phyloP scores from a whole-genome alignment of 192 early-diverging fungal genomes.

The Phlyctochytrium arcticum region DNA sequence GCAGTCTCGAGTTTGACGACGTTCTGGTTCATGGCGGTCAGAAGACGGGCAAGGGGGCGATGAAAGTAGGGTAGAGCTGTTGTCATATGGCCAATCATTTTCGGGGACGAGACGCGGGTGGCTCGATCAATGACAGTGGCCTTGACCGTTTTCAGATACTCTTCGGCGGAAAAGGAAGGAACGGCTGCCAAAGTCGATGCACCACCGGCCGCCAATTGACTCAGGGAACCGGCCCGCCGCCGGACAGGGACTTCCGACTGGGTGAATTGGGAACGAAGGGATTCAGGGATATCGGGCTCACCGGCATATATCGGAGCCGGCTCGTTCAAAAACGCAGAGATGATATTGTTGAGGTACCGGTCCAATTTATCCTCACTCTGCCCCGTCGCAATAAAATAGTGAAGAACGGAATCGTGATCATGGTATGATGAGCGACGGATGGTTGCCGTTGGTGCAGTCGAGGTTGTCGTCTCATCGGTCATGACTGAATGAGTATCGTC shows the following conservation, averaged over 20 bases:
- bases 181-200: background rate
- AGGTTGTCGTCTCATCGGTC: background rate
- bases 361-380: constrained; percentile 43
- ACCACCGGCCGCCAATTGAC: constrained; percentile 4
- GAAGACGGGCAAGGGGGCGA: constrained; percentile 43
- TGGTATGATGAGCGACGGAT: constrained; percentile 26
- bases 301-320: constrained; percentile 41
- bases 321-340: constrained; percentile 39
- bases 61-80: constrained; percentile 56
- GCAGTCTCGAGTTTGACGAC: constrained; percentile 58
- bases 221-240: constrained; percentile 3
- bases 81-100: constrained; percentile 58
- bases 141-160: constrained; percentile 47
- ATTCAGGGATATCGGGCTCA: constrained; percentile 16
- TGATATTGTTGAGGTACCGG: constrained; percentile 40
- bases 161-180: constrained; percentile 23
- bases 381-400: constrained; percentile 48
- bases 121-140: constrained; percentile 47
- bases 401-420: constrained; percentile 46
- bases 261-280: constrained; percentile 23
- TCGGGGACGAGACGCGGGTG: constrained; percentile 43
- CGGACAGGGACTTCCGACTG: constrained; percentile 26
- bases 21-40: constrained; percentile 57
- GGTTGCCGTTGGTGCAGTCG: too few relatives aligned
- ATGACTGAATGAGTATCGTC: background rate